phyloP scores from a whole-genome alignment of 1,284 basidiomycete genomes.

The Moesziomyces parantarcticus region DNA sequence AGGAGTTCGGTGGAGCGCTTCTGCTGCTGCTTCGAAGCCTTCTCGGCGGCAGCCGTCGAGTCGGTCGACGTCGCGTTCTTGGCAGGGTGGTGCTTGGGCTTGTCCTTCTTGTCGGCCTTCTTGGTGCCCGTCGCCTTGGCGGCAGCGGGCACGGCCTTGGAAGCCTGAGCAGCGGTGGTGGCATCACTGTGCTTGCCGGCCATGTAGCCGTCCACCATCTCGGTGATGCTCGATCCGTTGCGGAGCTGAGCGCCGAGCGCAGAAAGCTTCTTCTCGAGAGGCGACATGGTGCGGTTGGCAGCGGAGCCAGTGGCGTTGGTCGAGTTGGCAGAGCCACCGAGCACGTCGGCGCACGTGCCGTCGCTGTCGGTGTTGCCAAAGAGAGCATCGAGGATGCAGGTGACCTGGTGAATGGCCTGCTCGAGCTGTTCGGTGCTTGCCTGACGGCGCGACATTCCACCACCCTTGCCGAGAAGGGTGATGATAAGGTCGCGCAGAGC shows the following conservation, averaged over 20 bases:
- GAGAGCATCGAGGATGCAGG: conserved; percentile 49
- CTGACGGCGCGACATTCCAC: conserved; percentile 37
- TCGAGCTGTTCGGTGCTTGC: conserved; percentile 31
- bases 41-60: background rate
- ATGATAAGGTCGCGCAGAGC: conserved; percentile 47
- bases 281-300: conserved; percentile 9
- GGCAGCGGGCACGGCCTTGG: conserved; percentile 12
- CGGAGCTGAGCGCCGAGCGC: conserved; percentile 26
- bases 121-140: conserved; percentile 13
- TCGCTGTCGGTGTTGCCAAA: conserved; percentile 46
- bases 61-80: conserved; percentile 17
- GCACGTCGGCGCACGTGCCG: conserved; percentile 27
- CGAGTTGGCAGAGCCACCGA: conserved; percentile 26
- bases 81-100: conserved; percentile 18
- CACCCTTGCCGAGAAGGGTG: conserved; percentile 45
- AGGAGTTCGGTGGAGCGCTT: conserved; percentile 29
- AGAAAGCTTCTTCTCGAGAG: conserved; percentile 34
- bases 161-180: conserved; percentile 8
- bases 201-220: conserved; percentile 36
- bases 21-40: conserved; percentile 3
- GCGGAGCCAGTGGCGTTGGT: conserved; percentile 32
- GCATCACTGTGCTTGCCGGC: background rate
- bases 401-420: conserved; percentile 44
- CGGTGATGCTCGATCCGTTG: conserved; percentile 41
- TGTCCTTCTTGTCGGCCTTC: conserved; percentile 25